Percentiles rank a stretch among this genome's conserved stretches.
These are phyloP conservation scores for Esteya vermicola DNA, from an alignment of 2,329 filamentous ascomycete genomes.

Conservation along the genomic window DNA sequence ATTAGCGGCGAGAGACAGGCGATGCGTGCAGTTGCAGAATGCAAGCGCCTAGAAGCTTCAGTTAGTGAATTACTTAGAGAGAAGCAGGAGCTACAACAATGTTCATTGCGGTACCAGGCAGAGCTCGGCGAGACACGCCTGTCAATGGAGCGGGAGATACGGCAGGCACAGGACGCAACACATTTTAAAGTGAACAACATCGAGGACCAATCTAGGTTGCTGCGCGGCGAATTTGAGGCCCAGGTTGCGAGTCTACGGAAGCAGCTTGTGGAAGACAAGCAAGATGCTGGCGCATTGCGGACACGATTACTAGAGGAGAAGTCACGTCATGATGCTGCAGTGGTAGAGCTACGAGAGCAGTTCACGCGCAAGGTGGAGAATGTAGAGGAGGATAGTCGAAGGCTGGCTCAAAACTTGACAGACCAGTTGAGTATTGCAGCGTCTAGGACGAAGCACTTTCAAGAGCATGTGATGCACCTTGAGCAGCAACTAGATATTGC, in stretches of 20 bases:
- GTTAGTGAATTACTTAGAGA: slow-evolving; percentile 47
- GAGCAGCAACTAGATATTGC: slow-evolving; percentile 87
- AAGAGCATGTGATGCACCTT: slow-evolving; percentile 71
- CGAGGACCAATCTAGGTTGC: slow-evolving; percentile 72
- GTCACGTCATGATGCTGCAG: slow-evolving; percentile 49
- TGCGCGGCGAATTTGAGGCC: slow-evolving; percentile 68
- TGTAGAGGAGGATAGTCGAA: slow-evolving; percentile 66
- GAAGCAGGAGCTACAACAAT: slow-evolving; percentile 58
- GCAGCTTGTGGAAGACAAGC: slow-evolving; percentile 62
- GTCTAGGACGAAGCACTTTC: slow-evolving; percentile 71
- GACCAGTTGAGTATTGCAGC: slow-evolving; percentile 72
- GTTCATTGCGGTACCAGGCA: slow-evolving; percentile 55
- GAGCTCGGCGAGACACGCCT: slow-evolving; percentile 78
- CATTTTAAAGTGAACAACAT: slow-evolving; percentile 72
- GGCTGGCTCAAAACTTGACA: slow-evolving; percentile 62
- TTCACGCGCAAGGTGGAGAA: slow-evolving; percentile 63
- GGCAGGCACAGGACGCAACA: slow-evolving; percentile 64
- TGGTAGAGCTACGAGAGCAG: slow-evolving; percentile 62
- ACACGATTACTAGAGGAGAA: slow-evolving; percentile 48
- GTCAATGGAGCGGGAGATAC: slow-evolving; percentile 63
- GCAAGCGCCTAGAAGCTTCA: slow-evolving; percentile 42
- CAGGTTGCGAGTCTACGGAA: slow-evolving; percentile 58
- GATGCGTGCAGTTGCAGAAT: slow-evolving; percentile 48
- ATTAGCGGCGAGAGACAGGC: slow-evolving; percentile 50
- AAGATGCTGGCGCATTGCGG: slow-evolving; percentile 69